phyloP scores from a whole-genome alignment of 2,329 filamentous ascomycete genomes.

The Chaetomium olivaceum region DNA sequence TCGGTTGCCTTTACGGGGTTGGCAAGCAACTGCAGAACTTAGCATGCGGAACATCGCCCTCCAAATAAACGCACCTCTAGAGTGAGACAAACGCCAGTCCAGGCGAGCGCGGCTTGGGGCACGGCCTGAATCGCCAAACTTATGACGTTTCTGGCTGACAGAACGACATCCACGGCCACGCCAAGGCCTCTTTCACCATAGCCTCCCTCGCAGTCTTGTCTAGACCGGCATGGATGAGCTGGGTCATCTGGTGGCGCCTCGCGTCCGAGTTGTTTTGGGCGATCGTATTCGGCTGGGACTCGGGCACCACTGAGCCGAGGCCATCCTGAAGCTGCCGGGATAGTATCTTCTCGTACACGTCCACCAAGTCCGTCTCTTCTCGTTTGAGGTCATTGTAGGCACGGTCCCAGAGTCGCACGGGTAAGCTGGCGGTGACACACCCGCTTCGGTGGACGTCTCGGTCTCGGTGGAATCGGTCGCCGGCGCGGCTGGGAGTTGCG shows the following conservation, averaged over 20 bases:
- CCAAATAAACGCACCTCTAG: conserved; percentile 36
- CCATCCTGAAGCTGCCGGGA: conserved; percentile 10
- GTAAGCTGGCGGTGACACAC: not conserved
- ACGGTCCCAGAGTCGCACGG: conserved; percentile 13
- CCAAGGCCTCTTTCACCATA: conserved; percentile 5
- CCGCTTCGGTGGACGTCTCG: conserved; percentile 1
- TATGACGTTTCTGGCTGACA: conserved; percentile 3
- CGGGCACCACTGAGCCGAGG: conserved; percentile 3
- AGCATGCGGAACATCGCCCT: conserved; percentile 13
- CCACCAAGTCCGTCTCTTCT: conserved; percentile 15
- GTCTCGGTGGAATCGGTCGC: not conserved
- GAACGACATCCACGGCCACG: not conserved
- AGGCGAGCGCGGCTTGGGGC: conserved; percentile 42
- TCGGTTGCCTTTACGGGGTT: conserved; percentile 35
- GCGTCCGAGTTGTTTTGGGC: conserved; percentile 5
- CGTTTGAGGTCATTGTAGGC: conserved; percentile 14
- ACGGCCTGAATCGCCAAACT: conserved; percentile 33
- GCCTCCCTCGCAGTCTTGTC: conserved; percentile 5
- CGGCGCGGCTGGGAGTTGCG: not conserved
- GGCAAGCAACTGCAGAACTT: conserved; percentile 35
- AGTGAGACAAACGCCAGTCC: conserved; percentile 40
- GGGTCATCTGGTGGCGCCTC: conserved; percentile 9
- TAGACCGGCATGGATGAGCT: conserved; percentile 11
- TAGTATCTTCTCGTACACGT: conserved; percentile 11
- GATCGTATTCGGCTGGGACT: conserved; percentile 16